Percentiles rank a stretch among this genome's conserved stretches.
Conservation (phyloP, 208 protist genomes). For the Acanthamoeba castellanii region DNA sequence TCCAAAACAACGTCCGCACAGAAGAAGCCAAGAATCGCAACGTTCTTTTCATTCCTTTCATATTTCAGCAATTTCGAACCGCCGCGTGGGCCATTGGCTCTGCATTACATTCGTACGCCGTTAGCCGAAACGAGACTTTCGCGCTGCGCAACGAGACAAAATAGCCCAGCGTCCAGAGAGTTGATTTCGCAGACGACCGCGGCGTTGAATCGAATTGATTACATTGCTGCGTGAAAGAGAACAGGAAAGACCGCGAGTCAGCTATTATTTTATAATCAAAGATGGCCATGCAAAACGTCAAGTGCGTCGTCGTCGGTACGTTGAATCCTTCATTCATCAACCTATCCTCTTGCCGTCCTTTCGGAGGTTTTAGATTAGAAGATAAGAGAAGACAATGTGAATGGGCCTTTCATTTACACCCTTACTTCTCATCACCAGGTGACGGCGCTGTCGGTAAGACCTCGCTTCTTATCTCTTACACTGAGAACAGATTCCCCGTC, state of each 20-base stretch:
- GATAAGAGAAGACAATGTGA: background rate
- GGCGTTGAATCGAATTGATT: background rate
- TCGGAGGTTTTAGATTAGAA: background rate
- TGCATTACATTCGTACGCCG: background rate
- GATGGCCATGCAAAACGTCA: conserved; percentile 76
- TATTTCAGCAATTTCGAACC: background rate
- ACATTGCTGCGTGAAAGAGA: background rate
- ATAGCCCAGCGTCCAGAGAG: background rate
- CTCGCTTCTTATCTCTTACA: conserved; percentile 73
- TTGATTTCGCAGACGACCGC: background rate
- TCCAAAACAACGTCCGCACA: background rate
- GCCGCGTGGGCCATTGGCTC: background rate
- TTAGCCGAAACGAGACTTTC: background rate
- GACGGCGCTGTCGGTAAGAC: conserved; percentile 76
- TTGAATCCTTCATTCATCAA: background rate
- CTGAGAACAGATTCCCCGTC: conserved; percentile 70
- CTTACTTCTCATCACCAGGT: background rate
- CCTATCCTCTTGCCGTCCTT: background rate
- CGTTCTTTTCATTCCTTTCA: background rate
- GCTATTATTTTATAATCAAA: background rate
- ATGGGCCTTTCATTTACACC: background rate
- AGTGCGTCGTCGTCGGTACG: conserved; percentile 74
- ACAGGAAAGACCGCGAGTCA: background rate
- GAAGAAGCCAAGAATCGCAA: background rate
- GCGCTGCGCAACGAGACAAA: background rate